phyloP scores from a whole-genome alignment of 2,329 filamentous ascomycete genomes.

The Penicillium sp. region DNA sequence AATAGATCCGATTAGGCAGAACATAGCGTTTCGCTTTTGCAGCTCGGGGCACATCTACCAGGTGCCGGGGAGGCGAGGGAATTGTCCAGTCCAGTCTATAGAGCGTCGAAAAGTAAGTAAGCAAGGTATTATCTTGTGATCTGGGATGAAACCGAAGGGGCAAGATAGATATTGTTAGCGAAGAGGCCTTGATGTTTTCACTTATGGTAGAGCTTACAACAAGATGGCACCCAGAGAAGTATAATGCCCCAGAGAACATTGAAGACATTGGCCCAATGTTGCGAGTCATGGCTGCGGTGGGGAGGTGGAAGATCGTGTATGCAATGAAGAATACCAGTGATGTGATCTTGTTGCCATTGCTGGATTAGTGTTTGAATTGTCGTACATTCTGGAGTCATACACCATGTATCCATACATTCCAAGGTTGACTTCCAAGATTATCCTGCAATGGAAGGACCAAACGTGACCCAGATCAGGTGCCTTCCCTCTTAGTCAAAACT shows the following conservation, averaged over 20 bases:
- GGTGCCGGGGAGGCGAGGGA: constrained; percentile 30
- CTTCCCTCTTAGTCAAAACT: neutral
- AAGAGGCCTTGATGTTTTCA: neutral
- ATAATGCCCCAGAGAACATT: constrained; percentile 21
- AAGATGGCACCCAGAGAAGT: constrained; percentile 10
- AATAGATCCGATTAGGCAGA: constrained; percentile 60
- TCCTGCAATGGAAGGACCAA: no score
- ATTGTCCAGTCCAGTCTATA: constrained; percentile 5
- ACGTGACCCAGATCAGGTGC: neutral
- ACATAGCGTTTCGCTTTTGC: constrained; percentile 59
- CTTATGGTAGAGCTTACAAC: constrained; percentile 3
- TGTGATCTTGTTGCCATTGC: neutral
- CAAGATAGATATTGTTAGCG: neutral
- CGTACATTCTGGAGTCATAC: neutral
- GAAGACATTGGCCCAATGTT: constrained; percentile 45
- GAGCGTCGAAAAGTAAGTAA: neutral
- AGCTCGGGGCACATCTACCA: constrained; percentile 53
- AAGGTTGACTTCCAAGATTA: no score
- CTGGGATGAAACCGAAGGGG: neutral
- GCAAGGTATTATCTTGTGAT: neutral
- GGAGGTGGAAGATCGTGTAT: constrained; percentile 63
- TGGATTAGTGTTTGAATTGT: neutral
- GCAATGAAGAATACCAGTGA: constrained; percentile 47
- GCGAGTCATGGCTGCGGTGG: constrained; percentile 60
- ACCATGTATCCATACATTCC: no score